Evolutionary conservation across 2,329 filamentous ascomycete species (phyloP), one percentile per base, ranked within the genome.

Genomic region (Penicillium sp.): DNA sequence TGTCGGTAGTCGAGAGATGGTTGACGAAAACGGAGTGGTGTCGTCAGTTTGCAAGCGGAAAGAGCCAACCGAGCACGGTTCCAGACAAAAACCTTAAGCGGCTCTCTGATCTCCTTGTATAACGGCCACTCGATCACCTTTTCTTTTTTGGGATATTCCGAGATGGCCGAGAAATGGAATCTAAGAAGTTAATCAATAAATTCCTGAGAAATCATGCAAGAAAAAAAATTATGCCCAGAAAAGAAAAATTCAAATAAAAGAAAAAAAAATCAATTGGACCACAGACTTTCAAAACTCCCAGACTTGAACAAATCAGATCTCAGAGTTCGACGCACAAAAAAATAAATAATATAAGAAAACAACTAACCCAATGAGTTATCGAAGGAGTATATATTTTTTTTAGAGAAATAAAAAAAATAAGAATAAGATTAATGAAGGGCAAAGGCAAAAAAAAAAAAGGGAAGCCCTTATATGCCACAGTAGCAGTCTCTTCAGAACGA

Each of bases 41-140:
- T 67, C 66, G 68, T 68, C 66, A 70, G 66, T 66, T 66, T 62
- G 65, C 69, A 70, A 68, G 66, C 67, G 67, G 67, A 66, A 68
- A 67, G 61, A 64, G 57, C 61, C 63, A 66, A 56, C 64, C 61
- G 65, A 63, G 60, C 57, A 61, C 62, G 58, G 66, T 51, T 51
- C 49, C 49, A 52, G 67, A 66, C 64, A 63, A 67, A 64, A 68
- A 67, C 65, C 60, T 66, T 65, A 67, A 64, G 58, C 54, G 40
- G 55, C 36, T 51, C 45, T 39, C 35, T 36, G 44, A 46, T 46
- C 44, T 58, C 11, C 16, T 6, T 16, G 36, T 34, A 47, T 47
- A 40, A 47, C 45, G 45, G n/a, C n/a, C n/a, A n/a, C 41, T 27
- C n/a, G 23, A 16, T 18, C n/a, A n/a, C n/a, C n/a, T n/a, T n/a